Conservation (phyloP, 192 early-diverging fungal genomes). For the Backusella tuberculispora region DNA sequence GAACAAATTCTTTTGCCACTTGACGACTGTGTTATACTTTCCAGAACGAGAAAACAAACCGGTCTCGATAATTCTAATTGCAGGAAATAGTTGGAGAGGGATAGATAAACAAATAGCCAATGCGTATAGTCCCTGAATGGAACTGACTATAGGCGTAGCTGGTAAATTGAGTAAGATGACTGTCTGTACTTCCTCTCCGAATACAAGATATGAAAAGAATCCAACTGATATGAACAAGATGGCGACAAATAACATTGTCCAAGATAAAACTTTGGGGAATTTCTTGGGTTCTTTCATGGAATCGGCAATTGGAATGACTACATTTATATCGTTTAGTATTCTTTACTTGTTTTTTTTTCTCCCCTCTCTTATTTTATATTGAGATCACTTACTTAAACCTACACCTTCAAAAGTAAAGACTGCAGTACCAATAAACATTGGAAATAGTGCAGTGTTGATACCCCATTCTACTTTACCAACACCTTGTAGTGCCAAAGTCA, state of each 20-base stretch:
- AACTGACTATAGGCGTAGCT: conserved; percentile 47
- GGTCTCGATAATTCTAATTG: conserved; percentile 68
- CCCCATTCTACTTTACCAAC: conserved; percentile 63
- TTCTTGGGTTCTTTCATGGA: conserved; percentile 64
- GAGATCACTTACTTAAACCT: conserved; percentile 44
- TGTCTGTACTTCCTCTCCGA: conserved; percentile 70
- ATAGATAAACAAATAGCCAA: conserved; percentile 76
- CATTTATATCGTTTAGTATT: too few relatives aligned
- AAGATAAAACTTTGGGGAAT: conserved; percentile 52
- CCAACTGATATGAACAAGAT: conserved; percentile 48
- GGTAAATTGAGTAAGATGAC: conserved; percentile 75
- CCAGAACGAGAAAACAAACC: conserved; percentile 60
- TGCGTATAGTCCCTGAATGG: conserved; percentile 70
- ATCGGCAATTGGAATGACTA: conserved; percentile 54
- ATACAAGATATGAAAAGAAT: conserved; percentile 61
- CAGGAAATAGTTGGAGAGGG: conserved; percentile 72
- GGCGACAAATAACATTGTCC: conserved; percentile 50
- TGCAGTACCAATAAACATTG: conserved; percentile 91
- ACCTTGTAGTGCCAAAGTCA: conserved; percentile 59
- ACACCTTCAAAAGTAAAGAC: conserved; percentile 95
- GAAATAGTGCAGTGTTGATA: conserved; percentile 81
- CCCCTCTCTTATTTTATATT: background rate
- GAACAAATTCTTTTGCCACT: conserved; percentile 77
- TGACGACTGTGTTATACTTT: conserved; percentile 57
- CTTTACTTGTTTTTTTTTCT: background rate